A percentile compares a stretch with the other conserved stretches of the same genome.
Evolutionary conservation across 139 green algal genomes (phyloP).

Genomic region (Volvox reticuliferus): DNA sequence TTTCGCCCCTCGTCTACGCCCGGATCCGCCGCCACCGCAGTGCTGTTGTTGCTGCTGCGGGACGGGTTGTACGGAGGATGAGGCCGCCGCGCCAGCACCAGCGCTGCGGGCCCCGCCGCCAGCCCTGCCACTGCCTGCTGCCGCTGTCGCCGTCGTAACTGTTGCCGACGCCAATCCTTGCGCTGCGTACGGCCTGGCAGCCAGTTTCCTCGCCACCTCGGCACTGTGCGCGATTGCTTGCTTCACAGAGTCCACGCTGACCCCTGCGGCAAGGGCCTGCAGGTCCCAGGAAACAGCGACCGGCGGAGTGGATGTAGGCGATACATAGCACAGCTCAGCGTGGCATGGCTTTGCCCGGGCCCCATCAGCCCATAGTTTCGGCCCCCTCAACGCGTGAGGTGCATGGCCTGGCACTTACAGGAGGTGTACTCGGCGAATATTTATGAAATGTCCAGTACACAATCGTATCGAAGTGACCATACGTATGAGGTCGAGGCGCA

Average conservation of each 20-base stretch:
- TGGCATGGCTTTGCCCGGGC: no score
- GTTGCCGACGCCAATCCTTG: not conserved
- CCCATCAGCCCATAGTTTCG: no score
- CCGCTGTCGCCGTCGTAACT: not conserved
- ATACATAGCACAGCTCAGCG: no score
- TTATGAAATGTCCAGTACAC: no score
- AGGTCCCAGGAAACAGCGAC: not conserved
- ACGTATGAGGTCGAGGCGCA: no score
- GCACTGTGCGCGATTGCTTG: slow-evolving; percentile 26
- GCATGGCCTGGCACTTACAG: no score
- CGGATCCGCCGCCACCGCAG: not conserved
- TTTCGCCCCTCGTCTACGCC: not conserved
- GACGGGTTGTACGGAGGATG: not conserved
- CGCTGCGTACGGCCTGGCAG: slow-evolving; percentile 3
- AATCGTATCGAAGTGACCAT: no score
- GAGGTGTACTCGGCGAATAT: no score
- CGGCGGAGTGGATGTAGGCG: not conserved
- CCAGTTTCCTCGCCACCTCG: slow-evolving; percentile 39
- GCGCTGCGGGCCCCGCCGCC: not conserved
- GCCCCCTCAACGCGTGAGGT: no score
- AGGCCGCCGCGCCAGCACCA: not conserved
- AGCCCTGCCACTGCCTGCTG: not conserved
- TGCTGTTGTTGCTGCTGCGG: slow-evolving; percentile 8
- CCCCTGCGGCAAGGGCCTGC: slow-evolving; percentile 39
- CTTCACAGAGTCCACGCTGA: slow-evolving; percentile 39